These are phyloP conservation scores for Fusarium foetens DNA, from an alignment of 2,329 filamentous ascomycete species.

Conservation along the genomic window DNA sequence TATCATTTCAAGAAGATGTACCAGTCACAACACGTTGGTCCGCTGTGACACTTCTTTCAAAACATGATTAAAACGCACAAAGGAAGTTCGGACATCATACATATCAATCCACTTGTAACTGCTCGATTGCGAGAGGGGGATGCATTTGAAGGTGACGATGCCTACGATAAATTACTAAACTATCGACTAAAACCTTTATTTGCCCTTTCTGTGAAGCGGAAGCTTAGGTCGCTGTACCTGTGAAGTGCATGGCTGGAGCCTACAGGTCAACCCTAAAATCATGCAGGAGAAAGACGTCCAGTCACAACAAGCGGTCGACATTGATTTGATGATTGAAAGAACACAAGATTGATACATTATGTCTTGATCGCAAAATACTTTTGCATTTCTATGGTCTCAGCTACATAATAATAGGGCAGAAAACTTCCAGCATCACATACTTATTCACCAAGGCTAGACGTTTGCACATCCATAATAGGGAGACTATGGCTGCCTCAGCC, in stretches of 20 bases:
- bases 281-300: not conserved
- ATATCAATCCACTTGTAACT: not conserved
- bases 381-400: not conserved
- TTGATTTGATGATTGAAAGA: too few relatives aligned
- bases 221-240: fast-evolving
- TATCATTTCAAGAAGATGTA: fast-evolving
- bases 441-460: not conserved
- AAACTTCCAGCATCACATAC: not conserved
- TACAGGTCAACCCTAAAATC: not conserved
- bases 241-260: not conserved
- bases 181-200: fast-evolving
- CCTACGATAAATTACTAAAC: fast-evolving
- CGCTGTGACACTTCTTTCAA: not conserved
- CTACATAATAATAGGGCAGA: not conserved
- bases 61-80: not conserved
- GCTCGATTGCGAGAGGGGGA: not conserved
- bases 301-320: not conserved
- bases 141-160: not conserved
- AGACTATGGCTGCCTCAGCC: too few relatives aligned
- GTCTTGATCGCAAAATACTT: not conserved
- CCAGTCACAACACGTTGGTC: too few relatives aligned
- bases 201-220: too few relatives aligned
- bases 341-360: not conserved
- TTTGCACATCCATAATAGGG: not conserved
- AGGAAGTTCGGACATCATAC: too few relatives aligned